Conservation (phyloP, 2,329 filamentous ascomycete genomes). For the Xylariaceae sp. region DNA sequence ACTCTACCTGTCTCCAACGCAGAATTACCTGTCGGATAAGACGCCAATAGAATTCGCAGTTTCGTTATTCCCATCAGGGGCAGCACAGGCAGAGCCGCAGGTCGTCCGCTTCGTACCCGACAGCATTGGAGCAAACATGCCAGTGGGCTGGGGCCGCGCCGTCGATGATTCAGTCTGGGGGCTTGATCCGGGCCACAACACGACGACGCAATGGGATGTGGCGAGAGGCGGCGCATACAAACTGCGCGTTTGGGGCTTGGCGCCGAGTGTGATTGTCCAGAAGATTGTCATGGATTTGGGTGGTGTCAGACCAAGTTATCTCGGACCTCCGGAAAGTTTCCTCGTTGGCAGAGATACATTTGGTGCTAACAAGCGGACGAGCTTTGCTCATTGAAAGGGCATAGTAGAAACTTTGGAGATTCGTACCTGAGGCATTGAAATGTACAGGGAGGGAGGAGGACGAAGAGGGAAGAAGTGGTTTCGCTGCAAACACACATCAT, state of each 20-base stretch:
- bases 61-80: slow-evolving; percentile 32
- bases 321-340: slow-evolving; percentile 54
- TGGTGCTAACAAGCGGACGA: slow-evolving; percentile 36
- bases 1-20: slow-evolving; percentile 47
- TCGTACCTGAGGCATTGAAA: too few species aligned
- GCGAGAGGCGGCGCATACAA: slow-evolving; percentile 42
- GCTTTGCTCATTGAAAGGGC: slow-evolving; percentile 27
- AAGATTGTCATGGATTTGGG: slow-evolving; percentile 53
- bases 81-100: slow-evolving; percentile 25
- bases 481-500: too few species aligned
- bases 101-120: slow-evolving; percentile 39
- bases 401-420: too few species aligned
- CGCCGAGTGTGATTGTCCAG: slow-evolving; percentile 50
- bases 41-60: slow-evolving; percentile 39
- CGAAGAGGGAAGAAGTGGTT: too few species aligned
- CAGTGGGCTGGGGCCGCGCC: slow-evolving; percentile 38
- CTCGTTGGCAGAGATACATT: slow-evolving; percentile 38
- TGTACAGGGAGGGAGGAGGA: too few species aligned
- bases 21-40: slow-evolving; percentile 48
- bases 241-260: slow-evolving; percentile 46
- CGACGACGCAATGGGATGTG: slow-evolving; percentile 41
- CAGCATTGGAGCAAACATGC: slow-evolving; percentile 39
- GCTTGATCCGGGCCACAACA: slow-evolving; percentile 36
- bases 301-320: slow-evolving; percentile 48
- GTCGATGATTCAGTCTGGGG: slow-evolving; percentile 46